Evolutionary conservation across 225 moss, liverwort and hornwort genomes (phyloP), one percentile per base, ranked within the genome.

Genomic region (Anthoceros angustus): DNA sequence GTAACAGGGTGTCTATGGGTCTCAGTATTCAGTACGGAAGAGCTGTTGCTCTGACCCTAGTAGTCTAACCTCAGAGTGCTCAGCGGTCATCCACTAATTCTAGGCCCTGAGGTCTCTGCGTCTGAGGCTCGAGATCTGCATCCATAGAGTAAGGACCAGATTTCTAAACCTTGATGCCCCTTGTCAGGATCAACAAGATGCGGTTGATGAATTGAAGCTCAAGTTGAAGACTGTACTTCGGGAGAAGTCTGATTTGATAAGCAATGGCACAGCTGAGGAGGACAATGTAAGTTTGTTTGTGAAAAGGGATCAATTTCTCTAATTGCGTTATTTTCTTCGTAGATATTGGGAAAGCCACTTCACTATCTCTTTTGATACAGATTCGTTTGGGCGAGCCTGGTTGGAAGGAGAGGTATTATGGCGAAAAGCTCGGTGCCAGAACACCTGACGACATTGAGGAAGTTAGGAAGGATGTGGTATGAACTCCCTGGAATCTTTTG

Each of bases 381-480:
- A 75, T 98, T 77, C 80, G 83, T 68, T 68, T 98, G 61, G 98
- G 98, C 62, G 91, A 98, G 73, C 83, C 88, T 69, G 98, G 98
- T 68, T 98, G 98, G 98, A 92, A 77, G 73, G 92, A 92, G 62
- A 82, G 98, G 62, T 98, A 98, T 68, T 98, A 89, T 71, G 60
- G 69, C 43, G 98, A 86, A 60, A 98, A 98, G 71, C 89, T 98
- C 50, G 86, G 79, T 48, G 81, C 83, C 39, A 73, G 70, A 48
- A 81, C 85, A 67, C 66, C 79, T 25, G 98, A 89, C 61, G 75
- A 87, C 67, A 77, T 89, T 32, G 92, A 92, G 62, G 80, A 77
- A 64, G 74, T 88, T 1, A 83, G 79, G 71, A 86, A 72, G 79
- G 98, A 98, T 79, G 98, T 98, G 89, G 95, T 95, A 82, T 60